Base-by-base conservation (phyloP, 257 asterid genomes). In the Scutellaria barbata region DNA sequence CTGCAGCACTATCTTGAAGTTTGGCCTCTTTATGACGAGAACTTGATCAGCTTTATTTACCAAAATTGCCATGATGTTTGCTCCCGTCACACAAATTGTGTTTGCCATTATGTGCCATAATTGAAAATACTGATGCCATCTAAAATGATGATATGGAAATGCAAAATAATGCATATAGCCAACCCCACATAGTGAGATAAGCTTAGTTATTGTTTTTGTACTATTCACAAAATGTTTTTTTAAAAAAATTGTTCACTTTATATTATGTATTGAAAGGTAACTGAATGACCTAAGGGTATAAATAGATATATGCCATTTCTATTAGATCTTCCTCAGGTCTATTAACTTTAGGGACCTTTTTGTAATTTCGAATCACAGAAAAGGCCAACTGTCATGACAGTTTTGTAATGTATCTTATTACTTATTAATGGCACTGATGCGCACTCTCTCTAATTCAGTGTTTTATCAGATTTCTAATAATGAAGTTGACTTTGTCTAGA, bases 71-170 rank as follows among this genome's bases (percentile, higher is more conserved):
- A 5, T 37, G 47, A 8, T 59, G 10, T 10, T 59, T 35, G 20
- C 30, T 35, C 48, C 66, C 66, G 22, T 59, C 66, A 7, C 8
- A 58, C 12, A 58, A 35, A 48, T 66, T 66, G 30, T 14, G 33
- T 47, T 46, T 35, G 46, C 61, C 60, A 35, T 50, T 50, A 35
- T 66, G 45, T 12, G 25, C 72, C n/a, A 6, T 6, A 14, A 35
- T 50, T 35, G 46, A 33, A 65, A 33, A 40, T 35, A 60, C 72
- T 10, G 50, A 46, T 50, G 48, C 35, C 57, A 48, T 66, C 39
- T 16, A 66, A 60, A 65, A 66, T 5, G 47, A 65, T 65, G 45
- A 48, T 35, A 14, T 46, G 35, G 35, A 9, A 35, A 48, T 9
- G 50, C 54, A 11, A 64, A 30, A 30, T 30, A 30, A 30, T 30